Percentiles rank a stretch among this genome's conserved stretches.
phyloP scores from a whole-genome alignment of 2,329 filamentous ascomycete genomes.

The Cladosporium sp. region DNA sequence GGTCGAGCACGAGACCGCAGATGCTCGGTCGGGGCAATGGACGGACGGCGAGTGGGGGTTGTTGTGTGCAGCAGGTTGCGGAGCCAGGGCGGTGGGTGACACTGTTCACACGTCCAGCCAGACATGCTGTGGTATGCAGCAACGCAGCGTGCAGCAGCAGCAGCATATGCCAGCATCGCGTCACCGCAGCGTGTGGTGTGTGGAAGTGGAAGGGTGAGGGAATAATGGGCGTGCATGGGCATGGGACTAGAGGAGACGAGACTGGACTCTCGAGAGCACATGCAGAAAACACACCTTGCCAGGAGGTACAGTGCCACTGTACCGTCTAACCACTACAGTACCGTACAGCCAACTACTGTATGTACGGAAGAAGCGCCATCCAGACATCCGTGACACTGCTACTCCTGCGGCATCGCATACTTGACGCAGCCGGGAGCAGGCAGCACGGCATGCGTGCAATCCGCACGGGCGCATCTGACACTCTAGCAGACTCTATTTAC shows the following conservation, averaged over 20 bases:
- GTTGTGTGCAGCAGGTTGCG: not conserved
- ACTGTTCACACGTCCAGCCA: not conserved
- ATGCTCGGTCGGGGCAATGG: conserved; percentile 14
- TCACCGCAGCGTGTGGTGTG: not conserved
- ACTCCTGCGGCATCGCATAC: not conserved
- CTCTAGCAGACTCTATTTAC: not conserved
- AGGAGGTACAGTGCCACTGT: not conserved
- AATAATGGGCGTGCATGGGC: not conserved
- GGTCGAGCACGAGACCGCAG: conserved; percentile 12
- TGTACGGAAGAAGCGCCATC: not conserved
- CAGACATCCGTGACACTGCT: not conserved
- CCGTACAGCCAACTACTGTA: not conserved
- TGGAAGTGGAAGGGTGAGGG: not conserved
- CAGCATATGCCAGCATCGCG: not conserved
- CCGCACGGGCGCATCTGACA: not conserved
- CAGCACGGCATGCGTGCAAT: not conserved
- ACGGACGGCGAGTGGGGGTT: not conserved
- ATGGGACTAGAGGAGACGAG: not conserved
- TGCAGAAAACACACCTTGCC: not conserved
- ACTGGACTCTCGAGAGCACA: no score
- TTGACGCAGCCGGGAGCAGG: not conserved
- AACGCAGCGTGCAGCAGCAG: not conserved
- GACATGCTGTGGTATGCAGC: not conserved
- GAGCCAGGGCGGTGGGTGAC: not conserved
- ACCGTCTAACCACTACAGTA: not conserved